Evolutionary conservation across 129 eudicot genomes (phyloP), one percentile per base, ranked within the genome.

Genomic region (Pulicaria dysenterica): DNA sequence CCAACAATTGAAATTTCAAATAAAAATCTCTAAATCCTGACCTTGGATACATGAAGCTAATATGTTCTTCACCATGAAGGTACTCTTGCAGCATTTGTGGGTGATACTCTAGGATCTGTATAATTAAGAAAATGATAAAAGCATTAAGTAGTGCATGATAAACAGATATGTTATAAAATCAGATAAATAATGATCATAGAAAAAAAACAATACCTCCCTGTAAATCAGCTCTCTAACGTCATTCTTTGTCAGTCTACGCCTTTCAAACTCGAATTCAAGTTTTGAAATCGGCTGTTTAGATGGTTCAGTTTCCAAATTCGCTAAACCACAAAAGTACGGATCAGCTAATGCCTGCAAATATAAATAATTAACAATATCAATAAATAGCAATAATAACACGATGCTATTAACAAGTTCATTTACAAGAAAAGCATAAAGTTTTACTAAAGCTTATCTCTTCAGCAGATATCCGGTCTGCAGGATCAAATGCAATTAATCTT

Each of bases 31-130:
- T 38, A 58, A 17, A 24, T 24, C 77, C 82, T 8, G 10, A 90
- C 96, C 96, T 90, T 69, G 96, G 96, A 81, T 92, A 92, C 97
- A 89, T 92, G 81, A 92, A 92, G 88, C 87, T 86, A 48, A 84
- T 83, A 78, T 84, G 97, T 64, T 92, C 97, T 60, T 70, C 94
- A 37, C 97, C 97, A 45, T 74, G 86, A 51, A 92, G 87, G 83
- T 92, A 86, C 88, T 92, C 97, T 91, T 87, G 89, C 79, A 92
- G 79, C 97, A 92, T 92, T 80, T 92, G 96, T 16, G 97, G 97
- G 80, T 92, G 96, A 81, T 92, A 92, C 94, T 92, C 96, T 82
- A 92, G 74, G 61, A 92, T 92, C 96, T 92, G 96, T 79, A 76
- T 62, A 73, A 59, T 82, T 83, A 45, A 62, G 71, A 85, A 82